Base-by-base conservation (phyloP, 139 green algal genomes). In the Chlamydomonas sphaeroides region DNA sequence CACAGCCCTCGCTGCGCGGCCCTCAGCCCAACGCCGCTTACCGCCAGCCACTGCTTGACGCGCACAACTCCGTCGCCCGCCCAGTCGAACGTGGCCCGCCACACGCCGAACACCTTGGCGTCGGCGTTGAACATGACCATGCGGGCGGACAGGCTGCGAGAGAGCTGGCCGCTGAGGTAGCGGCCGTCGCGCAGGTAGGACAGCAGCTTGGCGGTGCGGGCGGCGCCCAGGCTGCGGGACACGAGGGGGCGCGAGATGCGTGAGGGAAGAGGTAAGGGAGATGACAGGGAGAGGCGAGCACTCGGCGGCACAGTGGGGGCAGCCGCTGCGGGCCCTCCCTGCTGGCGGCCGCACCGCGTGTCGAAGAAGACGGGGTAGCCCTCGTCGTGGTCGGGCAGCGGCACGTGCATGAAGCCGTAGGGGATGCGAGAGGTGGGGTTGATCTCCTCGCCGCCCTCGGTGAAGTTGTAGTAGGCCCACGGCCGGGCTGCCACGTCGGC, bases 361-460 rank as follows among this genome's bases (percentile, higher is more conserved):
- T 85, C 78, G n/a, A 89, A 66, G 57, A 85, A 75, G 28, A 86
- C 35, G 10, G 85, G 65, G 36, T 90, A 79, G 69, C 87, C 65
- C 53, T 89, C 38, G 86, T 80, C 80, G 86, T 92, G 48, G 84
- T 90, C 2, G 65, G 87, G 45, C 74, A 86, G 15, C 41, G 35
- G 6, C 57, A 91, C 65, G 83, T 93, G 77, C 53, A 72, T 66
- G 76, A 83, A 84, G 63, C 78, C 82, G 38, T 68, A 85, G 11
- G 80, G 80, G 14, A 35, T 79, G 39, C 51, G 32, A 30, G 30
- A 17, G 32, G 25, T 6, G 18, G 62, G 25, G n/a, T n/a, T n/a
- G 76, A 83, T 73, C 53, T 83, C 76, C 30, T 33, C n/a, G 42
- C 74, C 74, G 35, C 76, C 76, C 76, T 83, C 76, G 36, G 45